Base-by-base conservation (phyloP, 345 rosid genomes). In the Cardamine chenopodiifolia region DNA sequence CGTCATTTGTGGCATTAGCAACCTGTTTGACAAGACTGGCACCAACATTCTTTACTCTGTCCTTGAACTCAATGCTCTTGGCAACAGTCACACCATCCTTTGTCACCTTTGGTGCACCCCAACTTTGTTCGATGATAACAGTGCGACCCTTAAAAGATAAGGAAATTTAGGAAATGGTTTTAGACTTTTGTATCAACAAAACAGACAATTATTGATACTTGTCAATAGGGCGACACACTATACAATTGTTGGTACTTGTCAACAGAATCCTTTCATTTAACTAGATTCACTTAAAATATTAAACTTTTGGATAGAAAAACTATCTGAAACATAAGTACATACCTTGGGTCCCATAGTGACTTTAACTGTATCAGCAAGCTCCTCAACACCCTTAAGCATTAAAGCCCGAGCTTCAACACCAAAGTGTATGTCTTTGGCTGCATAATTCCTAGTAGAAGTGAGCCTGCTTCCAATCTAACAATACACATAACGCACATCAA, bases 291-390 rank as follows among this genome's bases (percentile, higher is more conserved):
- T 28, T 15, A 1, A 0, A 37, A 45, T 15, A 40, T 8, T 1
- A 34, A 12, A 13, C 40, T 44, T 19, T 18, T 4, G 35, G 20
- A 45, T 18, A 54, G 12, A 40, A 61, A 42, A 61, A 42, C 18
- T 0, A 56, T 55, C 11, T 22, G 40, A 49, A 37, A 42, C 64
- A 54, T 7, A 61, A 40, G 31, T 25, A 2, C 20, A 49, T 75
- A 96, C 99, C 98, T 96, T 96, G 32, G 99, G 99, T 39, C 98
- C 99, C 96, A 92, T 92, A 31, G 99, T 95, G 70, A 95, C 96
- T 84, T 78, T 85, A 57, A 92, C 98, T 3, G 98, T 90, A 79
- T 92, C 97, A 40, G 97, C 96, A 12, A 95, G 94, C 71, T 95
- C 99, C 83, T 95, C 98, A 11, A 90, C 98, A 55, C 99, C 98